phyloP scores from a whole-genome alignment of 169 alveolate species.

The Plasmodium blacklocki region DNA sequence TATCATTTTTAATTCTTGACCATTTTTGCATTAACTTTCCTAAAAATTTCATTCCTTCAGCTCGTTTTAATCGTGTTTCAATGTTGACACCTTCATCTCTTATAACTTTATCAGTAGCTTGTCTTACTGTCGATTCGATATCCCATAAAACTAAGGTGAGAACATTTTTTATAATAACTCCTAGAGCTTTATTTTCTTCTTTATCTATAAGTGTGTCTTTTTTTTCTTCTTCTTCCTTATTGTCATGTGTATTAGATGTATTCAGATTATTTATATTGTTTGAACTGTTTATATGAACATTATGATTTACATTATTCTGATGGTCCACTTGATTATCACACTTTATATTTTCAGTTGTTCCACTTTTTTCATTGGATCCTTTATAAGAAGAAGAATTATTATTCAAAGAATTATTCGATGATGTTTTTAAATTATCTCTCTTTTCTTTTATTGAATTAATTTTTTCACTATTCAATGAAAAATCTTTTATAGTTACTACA shows the following conservation, averaged over 20 bases:
- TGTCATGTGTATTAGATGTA: background rate
- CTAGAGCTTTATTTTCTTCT: constrained; percentile 54
- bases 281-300: background rate
- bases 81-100: constrained; percentile 79
- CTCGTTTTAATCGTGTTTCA: constrained; percentile 79
- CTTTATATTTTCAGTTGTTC: background rate
- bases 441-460: background rate
- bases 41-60: constrained; percentile 72
- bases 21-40: constrained; percentile 80
- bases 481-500: constrained; percentile 22
- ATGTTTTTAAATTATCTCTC: background rate
- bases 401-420: background rate
- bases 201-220: constrained; percentile 42
- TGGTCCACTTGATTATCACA: background rate
- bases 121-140: constrained; percentile 82
- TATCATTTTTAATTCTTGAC: constrained; percentile 67
- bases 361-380: background rate
- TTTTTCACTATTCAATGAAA: constrained; percentile 15
- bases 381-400: background rate
- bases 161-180: constrained; percentile 64
- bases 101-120: constrained; percentile 81
- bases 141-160: constrained; percentile 82
- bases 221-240: constrained; percentile 50
- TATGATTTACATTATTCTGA: background rate
- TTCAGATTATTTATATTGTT: background rate